These are phyloP conservation scores for Aspergillus sparsus DNA, from an alignment of 495 filamentous ascomycete genomes.

Conservation along the genomic window DNA sequence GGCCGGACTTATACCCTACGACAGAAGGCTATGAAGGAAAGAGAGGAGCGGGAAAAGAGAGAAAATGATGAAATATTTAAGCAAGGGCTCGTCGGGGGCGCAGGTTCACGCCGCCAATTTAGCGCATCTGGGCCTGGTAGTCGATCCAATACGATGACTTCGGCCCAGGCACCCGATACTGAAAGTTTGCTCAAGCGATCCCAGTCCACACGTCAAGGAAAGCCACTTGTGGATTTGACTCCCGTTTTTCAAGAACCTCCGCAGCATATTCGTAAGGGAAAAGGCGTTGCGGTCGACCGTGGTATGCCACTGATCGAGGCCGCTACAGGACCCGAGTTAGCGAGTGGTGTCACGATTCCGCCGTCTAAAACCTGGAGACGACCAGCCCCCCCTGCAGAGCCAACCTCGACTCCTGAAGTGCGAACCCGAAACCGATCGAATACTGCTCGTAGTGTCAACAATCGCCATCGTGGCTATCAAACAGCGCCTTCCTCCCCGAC, in stretches of 20 bases:
- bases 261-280: slow-evolving; percentile 68
- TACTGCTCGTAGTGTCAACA: slow-evolving; percentile 33
- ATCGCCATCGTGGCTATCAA: slow-evolving; percentile 23
- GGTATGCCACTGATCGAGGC: slow-evolving; percentile 65
- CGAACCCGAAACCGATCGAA: slow-evolving; percentile 36
- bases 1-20: slow-evolving; percentile 65
- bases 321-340: slow-evolving; percentile 56
- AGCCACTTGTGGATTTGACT: slow-evolving; percentile 74
- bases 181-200: slow-evolving; percentile 28
- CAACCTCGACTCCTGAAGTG: slow-evolving; percentile 15
- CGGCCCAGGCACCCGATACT: slow-evolving; percentile 29
- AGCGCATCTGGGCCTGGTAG: slow-evolving; percentile 25
- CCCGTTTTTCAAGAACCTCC: slow-evolving; percentile 73
- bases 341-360: slow-evolving; percentile 51
- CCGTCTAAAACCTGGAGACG: slow-evolving; percentile 55
- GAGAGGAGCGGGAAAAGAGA: slow-evolving; percentile 45
- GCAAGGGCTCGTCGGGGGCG: slow-evolving; percentile 26
- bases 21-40: slow-evolving; percentile 55
- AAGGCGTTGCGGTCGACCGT: slow-evolving; percentile 62
- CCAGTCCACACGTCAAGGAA: slow-evolving; percentile 39
- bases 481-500: slow-evolving; percentile 13
- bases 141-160: slow-evolving; percentile 43
- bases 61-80: slow-evolving; percentile 38
- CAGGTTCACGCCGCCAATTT: slow-evolving; percentile 16
- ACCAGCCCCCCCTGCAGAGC: slow-evolving; percentile 25